These are phyloP conservation scores for Suillus spraguei DNA, from an alignment of 768 basidiomycete species.

Conservation along the genomic window DNA sequence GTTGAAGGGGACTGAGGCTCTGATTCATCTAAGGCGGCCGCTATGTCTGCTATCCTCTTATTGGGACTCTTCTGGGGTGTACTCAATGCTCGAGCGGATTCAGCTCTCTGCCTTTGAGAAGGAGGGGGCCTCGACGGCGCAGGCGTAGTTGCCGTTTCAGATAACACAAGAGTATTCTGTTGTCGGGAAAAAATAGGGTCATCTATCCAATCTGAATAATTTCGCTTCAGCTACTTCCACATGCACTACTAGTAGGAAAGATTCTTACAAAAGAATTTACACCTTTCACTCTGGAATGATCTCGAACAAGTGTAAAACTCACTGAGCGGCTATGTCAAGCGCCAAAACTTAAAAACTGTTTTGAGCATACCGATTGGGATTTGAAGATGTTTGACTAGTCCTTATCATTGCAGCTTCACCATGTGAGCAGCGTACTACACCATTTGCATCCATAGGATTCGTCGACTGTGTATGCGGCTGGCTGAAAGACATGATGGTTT, in stretches of 20 bases:
- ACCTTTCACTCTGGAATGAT: slow-evolving; percentile 6
- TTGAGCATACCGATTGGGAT: slow-evolving; percentile 40
- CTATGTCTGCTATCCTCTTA: slow-evolving; percentile 7
- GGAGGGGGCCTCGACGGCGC: background rate
- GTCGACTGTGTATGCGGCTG: slow-evolving; percentile 22
- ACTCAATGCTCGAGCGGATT: background rate
- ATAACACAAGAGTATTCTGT: background rate
- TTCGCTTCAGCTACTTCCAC: background rate
- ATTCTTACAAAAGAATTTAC: slow-evolving; percentile 40
- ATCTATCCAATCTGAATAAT: slow-evolving; percentile 35
- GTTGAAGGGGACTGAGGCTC: background rate
- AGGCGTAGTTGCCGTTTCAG: background rate
- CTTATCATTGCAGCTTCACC: slow-evolving; percentile 22
- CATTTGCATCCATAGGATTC: slow-evolving; percentile 30
- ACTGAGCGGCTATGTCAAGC: slow-evolving; percentile 18
- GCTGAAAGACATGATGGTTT: slow-evolving; percentile 12
- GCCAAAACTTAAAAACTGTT: background rate
- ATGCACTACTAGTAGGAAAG: slow-evolving; percentile 9
- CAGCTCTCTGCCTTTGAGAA: slow-evolving; percentile 5
- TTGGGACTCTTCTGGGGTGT: slow-evolving; percentile 6
- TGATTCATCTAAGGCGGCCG: background rate
- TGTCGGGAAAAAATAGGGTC: slow-evolving; percentile 21
- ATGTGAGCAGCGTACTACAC: slow-evolving; percentile 39
- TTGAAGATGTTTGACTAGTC: slow-evolving; percentile 33
- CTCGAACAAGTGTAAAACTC: slow-evolving; percentile 43